Conservation (phyloP, 2,329 filamentous ascomycete species). For the Ceratocystiopsis brevicomis region DNA sequence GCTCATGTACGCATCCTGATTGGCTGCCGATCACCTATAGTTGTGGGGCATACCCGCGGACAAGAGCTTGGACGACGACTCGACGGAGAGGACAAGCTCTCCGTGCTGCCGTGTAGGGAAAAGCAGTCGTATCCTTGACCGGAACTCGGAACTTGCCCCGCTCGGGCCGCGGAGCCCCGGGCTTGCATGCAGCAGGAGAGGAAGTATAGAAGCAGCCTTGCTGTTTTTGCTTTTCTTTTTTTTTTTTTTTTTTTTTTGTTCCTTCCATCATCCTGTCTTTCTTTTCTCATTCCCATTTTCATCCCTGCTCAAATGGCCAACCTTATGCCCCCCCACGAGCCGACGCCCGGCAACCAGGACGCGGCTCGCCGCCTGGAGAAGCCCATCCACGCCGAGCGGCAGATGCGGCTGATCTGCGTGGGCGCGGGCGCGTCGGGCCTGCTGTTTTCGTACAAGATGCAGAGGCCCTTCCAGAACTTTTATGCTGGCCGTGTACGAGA, state of each 20-base stretch:
- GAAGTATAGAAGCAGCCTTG: too few species aligned
- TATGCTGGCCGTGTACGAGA: slow-evolving; percentile 23
- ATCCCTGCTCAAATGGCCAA: slow-evolving; percentile 1
- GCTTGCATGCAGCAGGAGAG: too few species aligned
- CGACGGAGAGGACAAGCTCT: too few species aligned
- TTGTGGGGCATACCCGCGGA: too few species aligned
- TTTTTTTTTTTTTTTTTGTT: not conserved
- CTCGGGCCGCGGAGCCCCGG: too few species aligned
- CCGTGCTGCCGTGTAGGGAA: too few species aligned
- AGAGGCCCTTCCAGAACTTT: slow-evolving; percentile 21
- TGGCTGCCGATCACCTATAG: too few species aligned
- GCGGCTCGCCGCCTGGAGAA: slow-evolving; percentile 6
- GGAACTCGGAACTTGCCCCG: too few species aligned
- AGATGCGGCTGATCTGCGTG: slow-evolving; percentile 19
- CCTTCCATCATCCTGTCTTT: not conserved
- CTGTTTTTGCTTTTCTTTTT: not conserved
- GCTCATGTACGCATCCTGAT: too few species aligned
- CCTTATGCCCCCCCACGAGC: slow-evolving; percentile 1
- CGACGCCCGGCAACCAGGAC: slow-evolving; percentile 1
- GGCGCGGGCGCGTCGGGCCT: slow-evolving; percentile 30
- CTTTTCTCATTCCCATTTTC: not conserved
- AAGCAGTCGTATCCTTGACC: too few species aligned
- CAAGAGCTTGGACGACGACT: too few species aligned
- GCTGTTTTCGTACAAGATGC: slow-evolving; percentile 27
- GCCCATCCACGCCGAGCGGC: slow-evolving; percentile 9